phyloP scores from a whole-genome alignment of 495 filamentous ascomycete genomes.

The Aspergillus saccharolyticus region DNA sequence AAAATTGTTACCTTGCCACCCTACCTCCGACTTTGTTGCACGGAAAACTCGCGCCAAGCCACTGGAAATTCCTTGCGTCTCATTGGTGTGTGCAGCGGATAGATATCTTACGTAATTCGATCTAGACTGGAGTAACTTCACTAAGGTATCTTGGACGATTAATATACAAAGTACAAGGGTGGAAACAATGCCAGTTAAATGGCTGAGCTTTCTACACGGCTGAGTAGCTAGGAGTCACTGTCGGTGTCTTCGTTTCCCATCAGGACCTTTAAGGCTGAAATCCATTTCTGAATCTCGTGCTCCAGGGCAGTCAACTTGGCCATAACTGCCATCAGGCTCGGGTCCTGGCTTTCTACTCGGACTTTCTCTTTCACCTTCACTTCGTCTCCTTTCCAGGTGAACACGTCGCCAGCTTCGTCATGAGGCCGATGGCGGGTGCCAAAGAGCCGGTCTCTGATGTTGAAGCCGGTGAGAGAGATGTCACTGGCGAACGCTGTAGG shows the following conservation, averaged over 20 bases:
- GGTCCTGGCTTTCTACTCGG: conserved; percentile 85
- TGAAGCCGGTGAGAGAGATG: conserved; percentile 51
- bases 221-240: conserved; percentile 24
- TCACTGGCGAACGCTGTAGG: conserved; percentile 55
- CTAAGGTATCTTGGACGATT: no score
- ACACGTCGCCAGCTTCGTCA: conserved; percentile 75
- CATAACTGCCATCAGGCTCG: conserved; percentile 77
- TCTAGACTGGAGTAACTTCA: neutral
- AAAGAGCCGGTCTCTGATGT: conserved; percentile 52
- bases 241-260: conserved; percentile 59
- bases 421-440: conserved; percentile 58
- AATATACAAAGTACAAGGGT: no score
- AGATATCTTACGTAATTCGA: conserved; percentile 16
- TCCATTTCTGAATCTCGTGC: conserved; percentile 61
- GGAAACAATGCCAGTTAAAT: no score
- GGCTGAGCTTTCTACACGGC: neutral
- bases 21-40: conserved; percentile 3
- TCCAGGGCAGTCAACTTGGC: conserved; percentile 82
- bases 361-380: conserved; percentile 88
- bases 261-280: conserved; percentile 70
- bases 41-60: conserved; percentile 36
- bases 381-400: conserved; percentile 61
- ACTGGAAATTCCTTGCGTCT: conserved; percentile 22
- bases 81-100: conserved; percentile 25
- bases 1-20: neutral